Evolutionary conservation across 768 basidiomycete genomes (phyloP), one percentile per base, ranked within the genome.

Genomic region (Podaxis sp.): DNA sequence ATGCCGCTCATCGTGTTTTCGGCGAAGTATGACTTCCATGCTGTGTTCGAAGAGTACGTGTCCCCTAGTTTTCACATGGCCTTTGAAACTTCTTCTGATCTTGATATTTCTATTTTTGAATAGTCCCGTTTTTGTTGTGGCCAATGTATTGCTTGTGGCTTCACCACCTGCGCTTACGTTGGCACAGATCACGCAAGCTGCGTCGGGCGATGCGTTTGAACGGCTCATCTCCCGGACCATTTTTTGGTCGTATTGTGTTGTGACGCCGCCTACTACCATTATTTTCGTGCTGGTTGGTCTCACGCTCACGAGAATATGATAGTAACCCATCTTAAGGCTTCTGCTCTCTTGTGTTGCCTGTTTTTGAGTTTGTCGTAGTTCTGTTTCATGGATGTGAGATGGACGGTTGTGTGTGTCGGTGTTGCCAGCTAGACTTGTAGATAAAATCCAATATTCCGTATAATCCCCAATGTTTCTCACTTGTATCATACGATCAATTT

Each of bases 221-320:
- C 80, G 93, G 1, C 80, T 98, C 37, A 90, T 97, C 71, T 89
- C 87, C 62, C 83, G 91, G 56, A 98, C 95, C 0, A 92, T 98
- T 61, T 94, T 94, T 71, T 95, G 93, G 93, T 82, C 89, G 1
- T 98, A 96, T 69, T 94, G 91, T 65, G 74, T 93, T 36, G 76
- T 95, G 59, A 95, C 95, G 0, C 94, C 95, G 1, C 90, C 91
- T 1, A 79, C 89, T n/a, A 92, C 87, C 57, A 85, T 94, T 57
- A 67, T 78, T 16, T 89, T 87, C 67, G 90, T 95, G 52, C 81
- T 95, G 47, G 68, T 91, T 27, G 93, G 90, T 1, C 72, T 96
- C 46, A 60, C 85, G 54, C 68, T 91, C 10, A 76, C 86, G 1
- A 84, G 82, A 64, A 66, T 84, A n/a, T 88, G 65, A 32, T 9